Conservation (phyloP, 2,329 filamentous ascomycete genomes). For the Calycina herbarum region DNA sequence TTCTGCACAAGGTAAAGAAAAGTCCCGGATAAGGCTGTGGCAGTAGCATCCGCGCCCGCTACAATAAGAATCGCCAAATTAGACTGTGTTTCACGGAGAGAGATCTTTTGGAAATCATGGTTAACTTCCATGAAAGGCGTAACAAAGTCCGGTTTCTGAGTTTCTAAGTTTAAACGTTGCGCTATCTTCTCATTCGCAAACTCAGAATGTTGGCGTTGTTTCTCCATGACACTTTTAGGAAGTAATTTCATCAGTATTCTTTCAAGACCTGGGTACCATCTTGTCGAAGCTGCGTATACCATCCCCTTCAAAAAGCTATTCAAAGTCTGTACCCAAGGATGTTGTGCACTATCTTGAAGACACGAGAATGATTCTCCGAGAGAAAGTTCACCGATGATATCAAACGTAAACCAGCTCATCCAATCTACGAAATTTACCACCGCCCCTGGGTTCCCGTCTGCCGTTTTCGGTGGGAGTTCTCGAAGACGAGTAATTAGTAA, state of each 20-base stretch:
- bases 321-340: not conserved
- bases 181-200: constrained; percentile 7
- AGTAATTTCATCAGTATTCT: not conserved
- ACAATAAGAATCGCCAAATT: constrained; percentile 27
- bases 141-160: not conserved
- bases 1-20: constrained; percentile 56
- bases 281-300: not conserved
- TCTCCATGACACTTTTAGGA: constrained; percentile 5
- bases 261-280: not conserved
- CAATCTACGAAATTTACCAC: constrained; percentile 8
- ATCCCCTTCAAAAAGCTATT: not conserved
- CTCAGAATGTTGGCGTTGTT: constrained; percentile 4
- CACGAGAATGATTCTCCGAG: not conserved
- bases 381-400: not conserved
- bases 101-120: constrained; percentile 41
- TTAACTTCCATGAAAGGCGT: constrained; percentile 23
- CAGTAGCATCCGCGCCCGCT: constrained; percentile 37
- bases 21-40: constrained; percentile 31
- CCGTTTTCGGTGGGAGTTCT: not conserved
- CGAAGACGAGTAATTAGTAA: constrained; percentile 10
- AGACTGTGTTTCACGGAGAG: constrained; percentile 21
- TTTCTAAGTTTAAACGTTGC: not conserved
- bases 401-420: constrained; percentile 8
- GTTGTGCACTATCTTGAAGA: not conserved
- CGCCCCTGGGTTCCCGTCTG: not conserved